phyloP scores from a whole-genome alignment of 2,329 filamentous ascomycete genomes.

The Neoscytalidium dimidiatum region DNA sequence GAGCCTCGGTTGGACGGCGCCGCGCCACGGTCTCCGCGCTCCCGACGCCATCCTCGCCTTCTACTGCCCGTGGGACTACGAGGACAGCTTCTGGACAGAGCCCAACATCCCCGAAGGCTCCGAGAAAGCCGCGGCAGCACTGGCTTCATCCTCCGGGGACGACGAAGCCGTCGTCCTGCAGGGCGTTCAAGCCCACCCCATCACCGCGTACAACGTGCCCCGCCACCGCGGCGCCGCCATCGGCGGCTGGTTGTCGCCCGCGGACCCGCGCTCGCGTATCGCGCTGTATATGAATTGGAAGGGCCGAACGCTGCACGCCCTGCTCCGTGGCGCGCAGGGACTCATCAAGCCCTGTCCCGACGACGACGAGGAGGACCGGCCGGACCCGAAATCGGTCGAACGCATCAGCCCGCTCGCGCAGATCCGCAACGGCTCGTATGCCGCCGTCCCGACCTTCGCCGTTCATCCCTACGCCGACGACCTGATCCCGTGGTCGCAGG shows the following conservation, averaged over 20 bases:
- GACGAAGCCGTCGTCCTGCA: not conserved
- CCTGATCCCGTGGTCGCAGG: constrained; percentile 20
- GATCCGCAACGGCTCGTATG: constrained; percentile 26
- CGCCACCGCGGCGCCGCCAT: not conserved
- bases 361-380: constrained; percentile 15
- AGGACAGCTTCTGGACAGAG: constrained; percentile 25
- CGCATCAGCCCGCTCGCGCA: constrained; percentile 28
- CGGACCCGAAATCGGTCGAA: not conserved
- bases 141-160: no score
- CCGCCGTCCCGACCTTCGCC: constrained; percentile 32
- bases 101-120: constrained; percentile 25
- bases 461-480: constrained; percentile 20
- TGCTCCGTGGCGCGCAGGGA: constrained; percentile 33
- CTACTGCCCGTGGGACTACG: constrained; percentile 47
- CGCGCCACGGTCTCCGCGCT: constrained; percentile 30
- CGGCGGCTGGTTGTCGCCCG: constrained; percentile 27
- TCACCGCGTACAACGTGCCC: constrained; percentile 25
- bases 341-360: not conserved
- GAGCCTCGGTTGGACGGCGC: constrained; percentile 43
- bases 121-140: constrained; percentile 11
- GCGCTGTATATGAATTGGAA: constrained; percentile 48
- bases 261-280: constrained; percentile 41
- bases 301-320: constrained; percentile 38
- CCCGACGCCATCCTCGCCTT: constrained; percentile 50
- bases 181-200: constrained; percentile 15